phyloP scores from a whole-genome alignment of 768 basidiomycete species.

The Termitomyces titanicus region DNA sequence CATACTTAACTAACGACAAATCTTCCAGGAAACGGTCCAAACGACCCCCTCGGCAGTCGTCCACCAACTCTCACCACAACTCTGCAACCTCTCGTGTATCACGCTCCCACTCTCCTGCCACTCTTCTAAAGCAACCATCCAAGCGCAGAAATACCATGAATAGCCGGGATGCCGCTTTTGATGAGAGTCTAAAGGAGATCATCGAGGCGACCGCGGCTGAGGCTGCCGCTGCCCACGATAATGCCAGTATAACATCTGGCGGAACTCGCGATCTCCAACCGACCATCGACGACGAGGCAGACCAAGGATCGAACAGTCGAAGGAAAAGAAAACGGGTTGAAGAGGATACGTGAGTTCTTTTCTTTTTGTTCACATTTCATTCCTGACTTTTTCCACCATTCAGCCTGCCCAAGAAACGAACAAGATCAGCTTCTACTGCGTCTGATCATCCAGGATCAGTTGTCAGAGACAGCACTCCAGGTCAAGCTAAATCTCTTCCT shows the following conservation, averaged over 20 bases:
- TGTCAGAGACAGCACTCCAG: slow-evolving; percentile 41
- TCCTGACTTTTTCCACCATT: neutral
- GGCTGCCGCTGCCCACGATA: slow-evolving; percentile 51
- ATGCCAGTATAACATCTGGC: slow-evolving; percentile 27
- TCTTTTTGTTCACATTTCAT: neutral
- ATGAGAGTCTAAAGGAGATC: slow-evolving; percentile 78
- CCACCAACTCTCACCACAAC: slow-evolving; percentile 58
- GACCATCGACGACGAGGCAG: slow-evolving; percentile 47
- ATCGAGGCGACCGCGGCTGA: slow-evolving; percentile 74
- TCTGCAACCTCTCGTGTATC: slow-evolving; percentile 56
- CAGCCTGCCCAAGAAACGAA: slow-evolving; percentile 64
- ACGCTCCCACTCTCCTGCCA: slow-evolving; percentile 70
- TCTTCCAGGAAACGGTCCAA: slow-evolving; percentile 56
- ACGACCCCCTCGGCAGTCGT: slow-evolving; percentile 60
- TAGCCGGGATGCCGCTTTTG: slow-evolving; percentile 90
- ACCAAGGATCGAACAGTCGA: slow-evolving; percentile 35
- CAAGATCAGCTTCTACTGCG: slow-evolving; percentile 68
- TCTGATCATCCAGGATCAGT: slow-evolving; percentile 53
- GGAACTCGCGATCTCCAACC: slow-evolving; percentile 32
- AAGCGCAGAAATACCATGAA: slow-evolving; percentile 98
- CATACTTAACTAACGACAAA: slow-evolving; percentile 9
- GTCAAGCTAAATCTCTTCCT: slow-evolving; percentile 23
- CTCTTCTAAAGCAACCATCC: slow-evolving; percentile 56
- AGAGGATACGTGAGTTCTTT: slow-evolving; percentile 61
- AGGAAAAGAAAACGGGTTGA: slow-evolving; percentile 78